These are phyloP conservation scores for Calocybe cyanea DNA, from an alignment of 768 basidiomycete genomes.

Conservation along the genomic window DNA sequence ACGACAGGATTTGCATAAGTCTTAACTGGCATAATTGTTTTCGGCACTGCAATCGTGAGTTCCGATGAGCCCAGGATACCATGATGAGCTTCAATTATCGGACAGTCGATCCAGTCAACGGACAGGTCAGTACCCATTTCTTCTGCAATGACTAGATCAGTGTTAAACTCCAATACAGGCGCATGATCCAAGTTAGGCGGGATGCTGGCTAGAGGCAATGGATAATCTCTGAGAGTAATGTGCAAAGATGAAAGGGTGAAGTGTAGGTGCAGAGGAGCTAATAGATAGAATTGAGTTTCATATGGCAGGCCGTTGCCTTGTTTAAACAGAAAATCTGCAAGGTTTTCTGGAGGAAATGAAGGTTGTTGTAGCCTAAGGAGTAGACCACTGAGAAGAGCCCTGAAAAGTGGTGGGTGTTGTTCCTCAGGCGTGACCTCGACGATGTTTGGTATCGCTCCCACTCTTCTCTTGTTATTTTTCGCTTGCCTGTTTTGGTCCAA, in stretches of 20 bases:
- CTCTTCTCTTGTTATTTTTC: conserved; percentile 21
- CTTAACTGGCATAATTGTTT: conserved; percentile 95
- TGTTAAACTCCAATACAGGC: conserved; percentile 58
- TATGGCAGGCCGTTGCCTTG: conserved; percentile 67
- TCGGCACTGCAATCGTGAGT: conserved; percentile 67
- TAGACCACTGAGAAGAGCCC: conserved; percentile 59
- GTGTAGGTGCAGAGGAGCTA: conserved; percentile 78
- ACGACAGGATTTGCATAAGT: conserved; percentile 79
- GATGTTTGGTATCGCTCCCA: conserved; percentile 37
- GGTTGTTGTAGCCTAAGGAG: conserved; percentile 53
- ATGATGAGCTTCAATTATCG: conserved; percentile 54
- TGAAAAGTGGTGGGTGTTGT: conserved; percentile 63
- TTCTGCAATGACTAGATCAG: conserved; percentile 83
- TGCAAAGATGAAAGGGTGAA: conserved; percentile 61
- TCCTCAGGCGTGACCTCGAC: conserved; percentile 33
- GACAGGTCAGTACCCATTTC: conserved; percentile 71
- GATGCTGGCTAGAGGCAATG: conserved; percentile 78
- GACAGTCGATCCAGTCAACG: conserved; percentile 68
- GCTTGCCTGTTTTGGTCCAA: conserved; percentile 44
- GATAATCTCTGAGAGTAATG: conserved; percentile 80
- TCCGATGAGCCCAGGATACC: conserved; percentile 47
- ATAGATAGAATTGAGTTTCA: conserved; percentile 69
- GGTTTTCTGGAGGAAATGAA: conserved; percentile 48
- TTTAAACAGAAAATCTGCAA: conserved; percentile 62
- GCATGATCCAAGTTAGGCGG: conserved; percentile 41